Evolutionary conservation across 805 yeast genomes (phyloP).

Genomic region (Saccharomycopsis schoenii): DNA sequence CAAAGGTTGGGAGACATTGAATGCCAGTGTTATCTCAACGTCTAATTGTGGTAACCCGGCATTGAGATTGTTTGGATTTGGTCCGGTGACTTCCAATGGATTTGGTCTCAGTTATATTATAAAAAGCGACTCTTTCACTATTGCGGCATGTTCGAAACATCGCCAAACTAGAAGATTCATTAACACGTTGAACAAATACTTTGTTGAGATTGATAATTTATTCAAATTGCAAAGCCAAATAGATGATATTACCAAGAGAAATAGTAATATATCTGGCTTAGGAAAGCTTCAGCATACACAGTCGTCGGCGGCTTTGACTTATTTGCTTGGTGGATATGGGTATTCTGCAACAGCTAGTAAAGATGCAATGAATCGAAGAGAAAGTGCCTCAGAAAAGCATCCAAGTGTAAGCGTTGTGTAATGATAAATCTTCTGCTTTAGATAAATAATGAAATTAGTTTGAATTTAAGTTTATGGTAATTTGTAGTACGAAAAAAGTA

Average conservation of each 20-base stretch:
- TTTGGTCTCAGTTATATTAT: slow-evolving; percentile 90
- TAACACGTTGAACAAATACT: slow-evolving; percentile 55
- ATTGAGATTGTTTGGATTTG: slow-evolving; percentile 77
- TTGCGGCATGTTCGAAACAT: slow-evolving; percentile 80
- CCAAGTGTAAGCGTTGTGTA: background rate
- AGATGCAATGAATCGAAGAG: slow-evolving; percentile 50
- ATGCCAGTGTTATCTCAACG: slow-evolving; percentile 71
- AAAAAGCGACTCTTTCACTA: slow-evolving; percentile 65
- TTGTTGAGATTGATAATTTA: slow-evolving; percentile 36
- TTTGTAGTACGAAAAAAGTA: background rate
- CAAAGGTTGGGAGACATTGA: slow-evolving; percentile 78
- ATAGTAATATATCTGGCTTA: background rate
- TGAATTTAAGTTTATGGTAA: background rate
- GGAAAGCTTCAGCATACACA: slow-evolving; percentile 22
- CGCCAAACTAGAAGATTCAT: slow-evolving; percentile 76
- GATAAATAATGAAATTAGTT: too few species aligned
- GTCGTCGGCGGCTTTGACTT: slow-evolving; percentile 28
- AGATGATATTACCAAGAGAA: background rate
- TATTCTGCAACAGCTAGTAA: slow-evolving; percentile 60
- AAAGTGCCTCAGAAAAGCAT: background rate
- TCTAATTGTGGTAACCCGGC: slow-evolving; percentile 93
- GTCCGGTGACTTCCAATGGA: slow-evolving; percentile 85
- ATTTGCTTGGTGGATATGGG: slow-evolving; percentile 74
- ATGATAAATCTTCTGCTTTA: background rate
- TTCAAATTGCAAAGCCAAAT: slow-evolving; percentile 1